Evolutionary conservation across 2,329 filamentous ascomycete genomes (phyloP).

Genomic region (Colletotrichum musicola): DNA sequence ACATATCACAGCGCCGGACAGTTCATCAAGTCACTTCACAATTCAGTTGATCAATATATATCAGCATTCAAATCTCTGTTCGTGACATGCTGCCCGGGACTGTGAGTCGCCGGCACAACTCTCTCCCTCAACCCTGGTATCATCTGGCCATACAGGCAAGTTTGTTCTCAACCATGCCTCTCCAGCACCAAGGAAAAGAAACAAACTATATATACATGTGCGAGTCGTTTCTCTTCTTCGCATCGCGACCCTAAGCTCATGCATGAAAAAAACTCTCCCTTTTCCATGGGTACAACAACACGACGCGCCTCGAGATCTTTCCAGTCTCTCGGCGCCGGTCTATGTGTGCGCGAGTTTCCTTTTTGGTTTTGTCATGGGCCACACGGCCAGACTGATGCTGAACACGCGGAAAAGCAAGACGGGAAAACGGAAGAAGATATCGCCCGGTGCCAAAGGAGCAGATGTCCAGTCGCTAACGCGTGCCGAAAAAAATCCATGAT

Average conservation of each 20-base stretch:
- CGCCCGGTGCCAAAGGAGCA: slow-evolving; percentile 33
- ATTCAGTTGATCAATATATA: slow-evolving; percentile 13
- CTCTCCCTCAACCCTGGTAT: slow-evolving; percentile 39
- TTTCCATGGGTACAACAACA: slow-evolving; percentile 29
- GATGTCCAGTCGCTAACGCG: slow-evolving; percentile 27
- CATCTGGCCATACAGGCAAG: slow-evolving; percentile 36
- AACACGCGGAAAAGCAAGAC: slow-evolving; percentile 30
- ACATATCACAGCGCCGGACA: background rate
- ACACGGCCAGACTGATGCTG: slow-evolving; percentile 30
- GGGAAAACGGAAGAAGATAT: slow-evolving; percentile 6
- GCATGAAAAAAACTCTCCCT: slow-evolving; percentile 35
- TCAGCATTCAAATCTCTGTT: slow-evolving; percentile 35
- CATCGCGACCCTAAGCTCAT: slow-evolving; percentile 35
- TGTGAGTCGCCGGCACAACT: slow-evolving; percentile 10
- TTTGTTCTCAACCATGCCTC: slow-evolving; percentile 31
- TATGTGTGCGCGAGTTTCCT: slow-evolving; percentile 36
- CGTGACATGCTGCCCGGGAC: slow-evolving; percentile 18
- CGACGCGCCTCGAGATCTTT: slow-evolving; percentile 28
- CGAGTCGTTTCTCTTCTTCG: slow-evolving; percentile 40
- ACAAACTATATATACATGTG: slow-evolving; percentile 41
- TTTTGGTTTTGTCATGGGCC: slow-evolving; percentile 32
- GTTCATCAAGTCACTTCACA: too few species aligned
- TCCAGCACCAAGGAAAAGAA: slow-evolving; percentile 38
- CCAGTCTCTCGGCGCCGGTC: slow-evolving; percentile 30
- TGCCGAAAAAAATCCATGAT: slow-evolving; percentile 32